These are phyloP conservation scores for Tuber melanosporum DNA, from an alignment of 495 filamentous ascomycete species.

Conservation along the genomic window DNA sequence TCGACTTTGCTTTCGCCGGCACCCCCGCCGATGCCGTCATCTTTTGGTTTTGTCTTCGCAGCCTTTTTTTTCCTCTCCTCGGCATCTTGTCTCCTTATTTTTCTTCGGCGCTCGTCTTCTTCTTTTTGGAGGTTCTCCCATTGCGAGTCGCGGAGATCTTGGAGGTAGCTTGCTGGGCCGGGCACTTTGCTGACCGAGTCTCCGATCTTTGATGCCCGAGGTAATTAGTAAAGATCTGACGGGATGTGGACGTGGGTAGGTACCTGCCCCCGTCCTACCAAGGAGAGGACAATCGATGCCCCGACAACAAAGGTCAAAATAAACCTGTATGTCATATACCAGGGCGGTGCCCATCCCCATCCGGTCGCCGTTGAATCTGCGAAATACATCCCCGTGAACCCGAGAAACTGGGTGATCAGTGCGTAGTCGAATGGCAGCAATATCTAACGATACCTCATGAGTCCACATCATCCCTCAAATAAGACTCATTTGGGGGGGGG, in stretches of 20 bases:
- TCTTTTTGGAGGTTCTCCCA: slow-evolving; percentile 54
- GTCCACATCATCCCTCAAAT: neutral
- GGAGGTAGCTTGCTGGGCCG: slow-evolving; percentile 57
- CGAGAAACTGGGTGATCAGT: slow-evolving; percentile 79
- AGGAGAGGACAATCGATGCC: slow-evolving; percentile 71
- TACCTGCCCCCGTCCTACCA: slow-evolving; percentile 74
- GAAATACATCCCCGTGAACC: slow-evolving; percentile 86
- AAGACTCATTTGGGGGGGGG: neutral
- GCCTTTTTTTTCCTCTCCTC: slow-evolving; percentile 41
- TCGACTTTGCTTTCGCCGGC: slow-evolving; percentile 16
- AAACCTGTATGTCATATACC: slow-evolving; percentile 93
- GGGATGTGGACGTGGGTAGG: neutral
- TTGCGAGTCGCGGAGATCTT: slow-evolving; percentile 55
- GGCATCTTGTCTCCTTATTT: slow-evolving; percentile 43
- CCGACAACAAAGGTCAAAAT: slow-evolving; percentile 92
- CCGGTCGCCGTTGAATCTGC: slow-evolving; percentile 69
- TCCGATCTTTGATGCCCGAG: slow-evolving; percentile 49
- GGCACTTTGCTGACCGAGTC: slow-evolving; percentile 49
- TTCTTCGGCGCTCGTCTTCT: slow-evolving; percentile 50
- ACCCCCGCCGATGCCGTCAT: slow-evolving; percentile 7
- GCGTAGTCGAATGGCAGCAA: slow-evolving; percentile 82
- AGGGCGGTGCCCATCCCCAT: slow-evolving; percentile 76
- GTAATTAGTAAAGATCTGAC: slow-evolving; percentile 3
- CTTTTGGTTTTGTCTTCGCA: slow-evolving; percentile 34
- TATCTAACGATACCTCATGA: slow-evolving; percentile 42